phyloP scores from a whole-genome alignment of 1,284 basidiomycete genomes.

The Porodaedalea pini region DNA sequence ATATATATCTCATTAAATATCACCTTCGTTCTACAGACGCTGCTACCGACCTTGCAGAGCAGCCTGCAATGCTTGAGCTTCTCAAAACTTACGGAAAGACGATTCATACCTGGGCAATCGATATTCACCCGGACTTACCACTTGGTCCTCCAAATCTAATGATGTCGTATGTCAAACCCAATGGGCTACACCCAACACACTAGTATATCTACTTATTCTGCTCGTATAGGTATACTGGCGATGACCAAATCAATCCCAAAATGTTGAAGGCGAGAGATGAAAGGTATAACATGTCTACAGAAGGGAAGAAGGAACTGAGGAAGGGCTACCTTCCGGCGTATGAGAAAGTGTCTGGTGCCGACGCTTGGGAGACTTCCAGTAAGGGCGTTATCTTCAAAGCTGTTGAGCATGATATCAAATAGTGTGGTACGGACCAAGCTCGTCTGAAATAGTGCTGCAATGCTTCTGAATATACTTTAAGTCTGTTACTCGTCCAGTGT shows the following conservation, averaged over 20 bases:
- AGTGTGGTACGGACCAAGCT: too few relatives aligned
- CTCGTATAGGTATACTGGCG: constrained; percentile 31
- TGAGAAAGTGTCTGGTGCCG: background rate
- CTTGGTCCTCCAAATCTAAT: constrained; percentile 44
- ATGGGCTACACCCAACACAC: too few relatives aligned
- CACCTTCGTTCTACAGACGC: constrained; percentile 25
- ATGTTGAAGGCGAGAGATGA: background rate
- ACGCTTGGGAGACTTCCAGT: background rate
- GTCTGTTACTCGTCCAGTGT: too few relatives aligned
- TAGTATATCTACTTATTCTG: too few relatives aligned
- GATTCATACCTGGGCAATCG: constrained; percentile 46
- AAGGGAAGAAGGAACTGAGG: background rate
- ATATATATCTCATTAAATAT: too few relatives aligned
- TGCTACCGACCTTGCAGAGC: constrained; percentile 39
- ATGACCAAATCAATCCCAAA: constrained; percentile 22
- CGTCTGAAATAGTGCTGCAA: too few relatives aligned
- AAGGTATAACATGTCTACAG: background rate
- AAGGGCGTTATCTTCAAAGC: background rate
- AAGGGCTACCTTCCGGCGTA: background rate
- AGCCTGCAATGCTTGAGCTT: constrained; percentile 45
- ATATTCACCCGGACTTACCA: constrained; percentile 43
- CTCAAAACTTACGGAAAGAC: constrained; percentile 52
- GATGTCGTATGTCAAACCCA: too few relatives aligned
- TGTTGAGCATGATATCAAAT: background rate
- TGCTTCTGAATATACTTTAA: too few relatives aligned